These are phyloP conservation scores for Rhodotorula sp. DNA, from an alignment of 1,284 basidiomycete species.

Conservation along the genomic window DNA sequence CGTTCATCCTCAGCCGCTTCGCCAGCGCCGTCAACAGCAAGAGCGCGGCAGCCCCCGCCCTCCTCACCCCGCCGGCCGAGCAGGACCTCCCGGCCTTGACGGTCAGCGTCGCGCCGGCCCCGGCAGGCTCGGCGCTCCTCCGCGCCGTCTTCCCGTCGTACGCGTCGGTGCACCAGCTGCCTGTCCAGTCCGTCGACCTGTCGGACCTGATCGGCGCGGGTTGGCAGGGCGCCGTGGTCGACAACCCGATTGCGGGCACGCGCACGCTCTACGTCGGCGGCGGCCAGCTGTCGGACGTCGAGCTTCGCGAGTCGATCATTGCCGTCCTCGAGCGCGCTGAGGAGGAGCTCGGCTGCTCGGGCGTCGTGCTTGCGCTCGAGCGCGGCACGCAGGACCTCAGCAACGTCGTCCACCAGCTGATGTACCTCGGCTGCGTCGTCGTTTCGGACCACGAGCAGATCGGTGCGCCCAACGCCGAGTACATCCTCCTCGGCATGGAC, in stretches of 20 bases:
- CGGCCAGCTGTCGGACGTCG: conserved; percentile 28
- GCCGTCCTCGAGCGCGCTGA: conserved; percentile 37
- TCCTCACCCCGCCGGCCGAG: conserved; percentile 28
- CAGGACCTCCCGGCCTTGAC: conserved; percentile 2
- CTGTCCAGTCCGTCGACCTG: conserved; percentile 20
- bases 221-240: conserved; percentile 37
- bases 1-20: conserved; percentile 13
- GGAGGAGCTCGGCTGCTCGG: conserved; percentile 34
- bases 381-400: conserved; percentile 22
- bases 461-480: conserved; percentile 4
- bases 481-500: conserved; percentile 16
- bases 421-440: conserved; percentile 41
- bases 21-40: conserved; percentile 4
- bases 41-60: conserved; percentile 6
- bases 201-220: conserved; percentile 27
- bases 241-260: conserved; percentile 20
- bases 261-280: conserved; percentile 39
- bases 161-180: conserved; percentile 33
- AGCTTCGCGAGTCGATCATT: conserved; percentile 37
- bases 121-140: conserved; percentile 21
- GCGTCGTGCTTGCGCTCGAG: conserved; percentile 36
- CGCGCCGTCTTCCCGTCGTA: conserved; percentile 28
- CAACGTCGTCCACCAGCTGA: conserved; percentile 34
- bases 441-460: conserved; percentile 7
- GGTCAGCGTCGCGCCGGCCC: background rate